Evolutionary conservation across 495 filamentous ascomycete genomes (phyloP).

Genomic region (Penicillium lagena): DNA sequence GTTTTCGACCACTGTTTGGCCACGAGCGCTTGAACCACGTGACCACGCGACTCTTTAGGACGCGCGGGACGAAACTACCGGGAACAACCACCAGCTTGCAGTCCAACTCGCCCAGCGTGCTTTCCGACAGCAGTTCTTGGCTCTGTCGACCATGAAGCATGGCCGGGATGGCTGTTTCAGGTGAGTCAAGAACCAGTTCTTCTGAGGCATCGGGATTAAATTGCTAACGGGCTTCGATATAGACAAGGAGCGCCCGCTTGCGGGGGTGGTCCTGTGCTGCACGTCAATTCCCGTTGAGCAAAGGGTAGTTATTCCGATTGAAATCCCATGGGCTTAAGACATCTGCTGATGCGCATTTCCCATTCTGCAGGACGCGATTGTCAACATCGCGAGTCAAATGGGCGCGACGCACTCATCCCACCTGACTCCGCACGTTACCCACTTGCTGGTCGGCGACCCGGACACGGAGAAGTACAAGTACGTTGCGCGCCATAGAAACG

Average conservation of each 20-base stretch:
- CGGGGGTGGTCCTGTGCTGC: conserved; percentile 82
- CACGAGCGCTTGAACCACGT: conserved; percentile 7
- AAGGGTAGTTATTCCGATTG: conserved; percentile 44
- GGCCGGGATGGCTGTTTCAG: conserved; percentile 29
- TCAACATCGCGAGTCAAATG: conserved; percentile 66
- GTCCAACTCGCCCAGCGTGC: neutral
- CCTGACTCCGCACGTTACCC: conserved; percentile 93
- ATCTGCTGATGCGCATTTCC: conserved; percentile 6
- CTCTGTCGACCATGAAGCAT: conserved; percentile 37
- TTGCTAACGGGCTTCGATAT: conserved; percentile 5
- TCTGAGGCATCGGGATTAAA: neutral
- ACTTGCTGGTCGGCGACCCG: conserved; percentile 83
- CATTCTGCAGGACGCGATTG: conserved; percentile 56
- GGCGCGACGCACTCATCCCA: conserved; percentile 81
- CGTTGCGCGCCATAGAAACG: conserved; percentile 80
- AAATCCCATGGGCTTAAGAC: too few relatives aligned
- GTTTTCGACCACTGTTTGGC: neutral
- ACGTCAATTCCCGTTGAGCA: conserved; percentile 78
- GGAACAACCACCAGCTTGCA: conserved; percentile 1
- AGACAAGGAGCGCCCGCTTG: conserved; percentile 61
- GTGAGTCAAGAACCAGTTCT: conserved; percentile 14
- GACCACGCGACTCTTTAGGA: conserved; percentile 10
- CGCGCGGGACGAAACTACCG: conserved; percentile 10
- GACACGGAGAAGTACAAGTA: conserved; percentile 91
- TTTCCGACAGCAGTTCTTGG: neutral